These are phyloP conservation scores for Ramichloridium luteum DNA, from an alignment of 2,329 filamentous ascomycete genomes.

Conservation along the genomic window DNA sequence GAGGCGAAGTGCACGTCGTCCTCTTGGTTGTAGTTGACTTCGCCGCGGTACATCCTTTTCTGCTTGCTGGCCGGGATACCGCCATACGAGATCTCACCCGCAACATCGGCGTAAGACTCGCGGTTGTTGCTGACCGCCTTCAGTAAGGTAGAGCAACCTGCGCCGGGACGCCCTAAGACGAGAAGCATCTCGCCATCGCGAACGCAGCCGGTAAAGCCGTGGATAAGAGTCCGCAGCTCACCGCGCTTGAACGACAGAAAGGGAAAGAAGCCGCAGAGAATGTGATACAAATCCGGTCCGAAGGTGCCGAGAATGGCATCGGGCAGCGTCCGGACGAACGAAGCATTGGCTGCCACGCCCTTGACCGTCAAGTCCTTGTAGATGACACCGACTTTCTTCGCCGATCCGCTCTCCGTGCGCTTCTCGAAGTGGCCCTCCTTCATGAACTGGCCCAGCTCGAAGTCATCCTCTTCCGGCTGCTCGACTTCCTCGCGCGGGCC, in stretches of 20 bases:
- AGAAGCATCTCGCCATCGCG: constrained; percentile 57
- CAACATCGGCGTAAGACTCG: constrained; percentile 50
- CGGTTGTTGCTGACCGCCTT: constrained; percentile 63
- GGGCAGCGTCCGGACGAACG: constrained; percentile 60
- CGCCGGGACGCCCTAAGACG: constrained; percentile 59
- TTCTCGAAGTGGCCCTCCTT: constrained; percentile 66
- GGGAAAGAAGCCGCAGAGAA: constrained; percentile 45
- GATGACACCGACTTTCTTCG: constrained; percentile 66
- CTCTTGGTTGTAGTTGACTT: constrained; percentile 68
- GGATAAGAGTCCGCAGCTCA: constrained; percentile 44
- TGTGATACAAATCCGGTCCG: constrained; percentile 62
- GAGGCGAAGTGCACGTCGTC: constrained; percentile 64
- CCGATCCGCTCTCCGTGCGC: constrained; percentile 51
- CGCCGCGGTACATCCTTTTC: constrained; percentile 56
- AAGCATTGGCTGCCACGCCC: constrained; percentile 53
- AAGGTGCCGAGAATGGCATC: constrained; percentile 67
- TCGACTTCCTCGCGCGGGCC: constrained; percentile 32
- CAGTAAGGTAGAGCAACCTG: constrained; percentile 65
- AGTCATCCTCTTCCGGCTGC: constrained; percentile 42
- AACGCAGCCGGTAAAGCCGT: constrained; percentile 56
- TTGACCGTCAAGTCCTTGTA: constrained; percentile 67
- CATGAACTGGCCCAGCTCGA: constrained; percentile 59
- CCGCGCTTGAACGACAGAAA: constrained; percentile 37
- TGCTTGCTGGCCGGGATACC: constrained; percentile 58
- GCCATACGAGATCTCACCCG: constrained; percentile 60